phyloP scores from a whole-genome alignment of 169 alveolate genomes.

The Plasmodium inui region DNA sequence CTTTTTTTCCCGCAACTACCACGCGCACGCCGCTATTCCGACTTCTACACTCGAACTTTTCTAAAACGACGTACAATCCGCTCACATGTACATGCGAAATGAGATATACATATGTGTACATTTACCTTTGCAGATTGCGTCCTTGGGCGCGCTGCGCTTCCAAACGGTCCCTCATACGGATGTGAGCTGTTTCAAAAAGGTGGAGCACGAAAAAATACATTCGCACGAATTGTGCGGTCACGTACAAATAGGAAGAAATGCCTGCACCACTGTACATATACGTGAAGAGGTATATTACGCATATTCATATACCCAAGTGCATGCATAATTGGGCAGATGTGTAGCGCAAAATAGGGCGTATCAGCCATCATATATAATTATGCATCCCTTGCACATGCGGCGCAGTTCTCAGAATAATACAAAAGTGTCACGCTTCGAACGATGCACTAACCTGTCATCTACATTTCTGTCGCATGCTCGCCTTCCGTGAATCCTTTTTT shows the following conservation, averaged over 20 bases:
- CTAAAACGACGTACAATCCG: not conserved
- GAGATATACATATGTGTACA: not conserved
- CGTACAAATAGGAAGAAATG: not conserved
- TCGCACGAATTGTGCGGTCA: not conserved
- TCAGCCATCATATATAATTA: not conserved
- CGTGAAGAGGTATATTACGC: not conserved
- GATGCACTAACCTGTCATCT: not conserved
- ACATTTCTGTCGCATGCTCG: not conserved
- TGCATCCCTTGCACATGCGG: not conserved
- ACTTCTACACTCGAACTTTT: not conserved
- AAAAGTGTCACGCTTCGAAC: not conserved
- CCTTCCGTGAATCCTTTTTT: not conserved
- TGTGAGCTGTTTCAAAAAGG: not conserved
- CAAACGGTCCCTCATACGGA: not conserved
- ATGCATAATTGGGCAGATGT: not conserved
- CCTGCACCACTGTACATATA: not conserved
- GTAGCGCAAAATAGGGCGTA: not conserved
- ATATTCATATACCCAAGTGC: not conserved
- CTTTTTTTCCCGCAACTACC: not conserved
- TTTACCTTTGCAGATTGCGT: not conserved
- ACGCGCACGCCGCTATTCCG: not conserved
- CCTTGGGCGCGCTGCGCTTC: not conserved
- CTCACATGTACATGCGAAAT: not conserved
- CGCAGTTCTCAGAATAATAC: not conserved
- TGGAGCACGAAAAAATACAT: not conserved